Conservation (phyloP, 768 basidiomycete species). For the Tulasnella sp. region DNA sequence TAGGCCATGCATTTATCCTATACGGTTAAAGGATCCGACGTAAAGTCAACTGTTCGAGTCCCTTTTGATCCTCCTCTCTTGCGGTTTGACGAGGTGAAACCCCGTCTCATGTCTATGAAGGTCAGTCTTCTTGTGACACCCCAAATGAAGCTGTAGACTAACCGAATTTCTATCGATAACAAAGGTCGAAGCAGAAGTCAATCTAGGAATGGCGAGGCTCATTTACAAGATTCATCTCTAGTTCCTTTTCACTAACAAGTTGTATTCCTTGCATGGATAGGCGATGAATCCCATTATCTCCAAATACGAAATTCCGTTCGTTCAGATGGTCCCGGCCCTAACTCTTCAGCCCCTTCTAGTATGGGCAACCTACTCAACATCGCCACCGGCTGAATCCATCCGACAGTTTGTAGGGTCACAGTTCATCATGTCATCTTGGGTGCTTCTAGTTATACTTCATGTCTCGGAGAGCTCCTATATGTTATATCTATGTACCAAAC, state of each 20-base stretch:
- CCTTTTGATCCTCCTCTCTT: constrained; percentile 59
- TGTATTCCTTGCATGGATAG: too few species aligned
- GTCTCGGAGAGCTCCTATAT: constrained; percentile 41
- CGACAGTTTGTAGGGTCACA: constrained; percentile 30
- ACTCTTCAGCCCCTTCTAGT: constrained; percentile 25
- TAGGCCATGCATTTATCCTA: constrained; percentile 66
- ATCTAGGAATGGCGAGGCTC: constrained; percentile 70
- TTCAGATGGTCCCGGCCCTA: constrained; percentile 21
- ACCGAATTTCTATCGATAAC: too few species aligned
- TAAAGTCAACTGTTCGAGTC: constrained; percentile 40
- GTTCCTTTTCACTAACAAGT: too few species aligned
- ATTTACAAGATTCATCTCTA: too few species aligned
- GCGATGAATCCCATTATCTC: constrained; percentile 53
- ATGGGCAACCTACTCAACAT: constrained; percentile 26
- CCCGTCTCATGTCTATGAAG: constrained; percentile 70
- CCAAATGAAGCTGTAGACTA: too few species aligned
- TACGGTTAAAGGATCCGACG: constrained; percentile 36
- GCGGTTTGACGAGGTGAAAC: constrained; percentile 75
- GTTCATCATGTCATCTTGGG: constrained; percentile 29
- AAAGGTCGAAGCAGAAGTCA: constrained; percentile 54
- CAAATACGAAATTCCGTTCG: constrained; percentile 43
- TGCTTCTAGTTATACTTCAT: constrained; percentile 32
- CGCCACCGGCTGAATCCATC: constrained; percentile 21
- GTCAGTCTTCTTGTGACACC: constrained; percentile 26
- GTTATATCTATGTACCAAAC: constrained; percentile 37